phyloP scores from a whole-genome alignment of 2,329 filamentous ascomycete genomes.

The Drechslera avenae region DNA sequence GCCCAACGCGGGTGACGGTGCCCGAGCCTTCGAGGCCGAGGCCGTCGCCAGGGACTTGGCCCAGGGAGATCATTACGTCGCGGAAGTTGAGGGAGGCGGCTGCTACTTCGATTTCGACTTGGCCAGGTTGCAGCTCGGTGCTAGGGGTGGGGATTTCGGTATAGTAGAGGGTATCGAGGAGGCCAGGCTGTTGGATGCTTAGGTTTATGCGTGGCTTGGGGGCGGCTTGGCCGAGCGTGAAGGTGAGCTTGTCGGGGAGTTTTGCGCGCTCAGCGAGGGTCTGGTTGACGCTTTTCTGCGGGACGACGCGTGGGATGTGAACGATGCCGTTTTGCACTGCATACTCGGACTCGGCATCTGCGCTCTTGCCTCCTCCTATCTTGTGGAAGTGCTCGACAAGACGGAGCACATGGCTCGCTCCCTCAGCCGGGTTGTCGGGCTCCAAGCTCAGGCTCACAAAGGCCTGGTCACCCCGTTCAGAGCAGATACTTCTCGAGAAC shows the following conservation, averaged over 20 bases:
- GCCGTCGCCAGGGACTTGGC: conserved; percentile 5
- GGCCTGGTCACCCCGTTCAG: conserved; percentile 8
- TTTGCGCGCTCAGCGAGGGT: too few species aligned
- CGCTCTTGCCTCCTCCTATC: too few species aligned
- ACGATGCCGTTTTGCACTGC: conserved; percentile 7
- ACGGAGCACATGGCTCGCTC: too few species aligned
- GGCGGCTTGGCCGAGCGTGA: conserved; percentile 7
- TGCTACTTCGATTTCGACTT: conserved; percentile 22
- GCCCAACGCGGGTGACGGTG: conserved; percentile 16
- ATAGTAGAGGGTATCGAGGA: conserved; percentile 21
- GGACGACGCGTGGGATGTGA: conserved; percentile 15
- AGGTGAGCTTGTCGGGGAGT: conserved; percentile 2
- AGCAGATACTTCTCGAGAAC: conserved; percentile 15
- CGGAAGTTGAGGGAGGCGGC: conserved; percentile 25
- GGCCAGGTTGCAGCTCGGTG: conserved; percentile 7
- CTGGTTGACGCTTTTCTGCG: conserved; percentile 8
- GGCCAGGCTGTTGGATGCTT: conserved; percentile 14
- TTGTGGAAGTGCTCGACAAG: conserved; percentile 12
- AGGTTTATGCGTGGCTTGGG: conserved; percentile 11
- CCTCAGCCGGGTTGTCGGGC: too few species aligned
- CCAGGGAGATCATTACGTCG: conserved; percentile 11
- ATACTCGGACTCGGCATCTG: conserved; percentile 20
- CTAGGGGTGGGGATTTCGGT: too few species aligned
- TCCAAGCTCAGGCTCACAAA: conserved; percentile 18
- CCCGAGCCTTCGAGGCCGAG: conserved; percentile 22